phyloP scores from a whole-genome alignment of 805 yeast genomes.

The Monosporozyma yasuniensis region DNA sequence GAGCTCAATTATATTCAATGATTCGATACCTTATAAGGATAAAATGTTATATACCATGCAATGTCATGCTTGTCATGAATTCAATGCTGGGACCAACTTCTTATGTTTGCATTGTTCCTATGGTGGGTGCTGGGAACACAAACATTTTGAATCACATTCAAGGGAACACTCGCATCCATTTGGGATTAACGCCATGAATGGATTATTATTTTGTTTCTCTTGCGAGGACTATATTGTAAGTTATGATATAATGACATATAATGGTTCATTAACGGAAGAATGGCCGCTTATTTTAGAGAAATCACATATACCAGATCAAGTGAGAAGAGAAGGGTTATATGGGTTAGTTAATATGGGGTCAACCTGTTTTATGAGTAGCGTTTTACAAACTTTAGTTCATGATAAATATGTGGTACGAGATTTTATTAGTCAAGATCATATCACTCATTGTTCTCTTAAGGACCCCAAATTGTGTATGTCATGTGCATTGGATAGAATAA shows the following conservation, averaged over 20 bases:
- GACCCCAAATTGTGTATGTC: slow-evolving; percentile 50
- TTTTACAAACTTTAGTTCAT: slow-evolving; percentile 82
- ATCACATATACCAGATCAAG: slow-evolving; percentile 24
- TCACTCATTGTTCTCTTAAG: slow-evolving; percentile 19
- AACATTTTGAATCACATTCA: slow-evolving; percentile 42
- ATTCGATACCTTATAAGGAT: slow-evolving; percentile 12
- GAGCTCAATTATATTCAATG: slow-evolving; percentile 11
- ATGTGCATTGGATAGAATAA: slow-evolving; percentile 76
- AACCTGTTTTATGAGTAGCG: slow-evolving; percentile 92
- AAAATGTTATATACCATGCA: slow-evolving; percentile 18
- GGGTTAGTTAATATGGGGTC: slow-evolving; percentile 95
- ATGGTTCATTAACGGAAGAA: slow-evolving; percentile 16
- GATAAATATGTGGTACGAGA: slow-evolving; percentile 78
- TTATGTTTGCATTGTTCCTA: slow-evolving; percentile 74
- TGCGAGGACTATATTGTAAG: slow-evolving; percentile 69
- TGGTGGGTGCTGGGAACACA: slow-evolving; percentile 54
- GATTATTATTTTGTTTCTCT: slow-evolving; percentile 66
- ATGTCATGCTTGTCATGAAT: slow-evolving; percentile 25
- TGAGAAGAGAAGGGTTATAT: slow-evolving; percentile 66
- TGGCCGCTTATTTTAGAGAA: slow-evolving; percentile 20
- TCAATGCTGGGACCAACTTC: slow-evolving; percentile 32
- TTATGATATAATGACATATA: slow-evolving; percentile 31
- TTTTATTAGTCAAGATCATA: slow-evolving; percentile 44
- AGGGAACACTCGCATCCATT: slow-evolving; percentile 42
- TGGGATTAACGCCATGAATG: slow-evolving; percentile 61